A percentile compares a stretch with the other conserved stretches of the same genome.
These are phyloP conservation scores for Aleurites moluccanus DNA, from an alignment of 441 rosid genomes.

Conservation along the genomic window DNA sequence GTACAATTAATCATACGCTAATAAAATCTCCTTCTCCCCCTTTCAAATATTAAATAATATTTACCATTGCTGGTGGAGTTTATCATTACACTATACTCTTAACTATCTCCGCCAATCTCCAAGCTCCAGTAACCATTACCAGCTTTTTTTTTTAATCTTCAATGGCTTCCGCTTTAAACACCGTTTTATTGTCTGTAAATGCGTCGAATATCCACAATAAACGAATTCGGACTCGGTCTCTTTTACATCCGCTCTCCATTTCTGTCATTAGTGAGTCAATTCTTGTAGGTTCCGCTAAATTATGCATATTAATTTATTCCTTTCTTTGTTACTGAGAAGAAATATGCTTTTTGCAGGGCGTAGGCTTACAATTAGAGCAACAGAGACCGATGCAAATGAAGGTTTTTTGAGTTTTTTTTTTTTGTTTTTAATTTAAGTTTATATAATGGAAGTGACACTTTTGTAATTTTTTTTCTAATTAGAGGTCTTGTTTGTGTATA, in stretches of 20 bases:
- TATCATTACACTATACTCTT: neutral
- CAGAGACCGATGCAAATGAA: constrained; percentile 81
- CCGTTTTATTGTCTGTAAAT: constrained; percentile 45
- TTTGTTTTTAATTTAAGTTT: neutral
- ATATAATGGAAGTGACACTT: neutral
- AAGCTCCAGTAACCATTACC: neutral
- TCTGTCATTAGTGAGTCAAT: constrained; percentile 47
- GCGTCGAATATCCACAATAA: constrained; percentile 33
- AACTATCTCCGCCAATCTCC: constrained; percentile 13
- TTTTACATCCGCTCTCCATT: constrained; percentile 34
- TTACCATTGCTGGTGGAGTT: neutral
- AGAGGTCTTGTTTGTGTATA: neutral
- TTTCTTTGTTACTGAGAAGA: neutral
- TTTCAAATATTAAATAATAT: neutral
- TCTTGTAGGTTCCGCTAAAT: constrained; percentile 10
- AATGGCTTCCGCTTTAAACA: constrained; percentile 72
- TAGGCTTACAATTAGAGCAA: constrained; percentile 69
- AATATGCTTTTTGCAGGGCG: constrained; percentile 47
- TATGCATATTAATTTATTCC: neutral
- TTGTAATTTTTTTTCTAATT: constrained; percentile 8
- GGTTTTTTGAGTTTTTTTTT: constrained; percentile 38
- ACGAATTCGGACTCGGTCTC: constrained; percentile 42
- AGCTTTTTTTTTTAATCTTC: constrained; percentile 13
- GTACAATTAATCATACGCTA: neutral
- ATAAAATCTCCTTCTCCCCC: neutral